These are phyloP conservation scores for Trichoderma gracile DNA, from an alignment of 2,329 filamentous ascomycete genomes.

Conservation along the genomic window DNA sequence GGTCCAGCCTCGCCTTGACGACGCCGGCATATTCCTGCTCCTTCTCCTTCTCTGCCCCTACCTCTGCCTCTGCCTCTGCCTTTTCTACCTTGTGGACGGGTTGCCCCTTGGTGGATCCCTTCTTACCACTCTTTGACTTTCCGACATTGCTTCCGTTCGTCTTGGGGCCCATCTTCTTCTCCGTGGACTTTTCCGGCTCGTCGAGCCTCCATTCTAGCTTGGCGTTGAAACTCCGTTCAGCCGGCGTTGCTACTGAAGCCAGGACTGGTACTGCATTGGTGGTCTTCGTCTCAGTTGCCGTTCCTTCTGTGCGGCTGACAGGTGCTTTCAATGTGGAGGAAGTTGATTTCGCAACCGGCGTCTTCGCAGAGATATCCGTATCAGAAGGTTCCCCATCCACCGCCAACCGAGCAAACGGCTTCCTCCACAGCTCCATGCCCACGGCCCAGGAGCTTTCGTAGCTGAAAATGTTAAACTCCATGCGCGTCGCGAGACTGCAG, in stretches of 20 bases:
- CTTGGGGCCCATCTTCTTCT: neutral
- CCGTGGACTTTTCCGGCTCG: slow-evolving; percentile 37
- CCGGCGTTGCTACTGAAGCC: neutral
- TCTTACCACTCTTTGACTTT: slow-evolving; percentile 50
- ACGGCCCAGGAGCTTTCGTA: slow-evolving; percentile 94
- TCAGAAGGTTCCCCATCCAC: slow-evolving; percentile 36
- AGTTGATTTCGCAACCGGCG: neutral
- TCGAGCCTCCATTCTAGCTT: slow-evolving; percentile 55
- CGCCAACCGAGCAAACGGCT: slow-evolving; percentile 46
- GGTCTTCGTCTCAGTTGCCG: neutral
- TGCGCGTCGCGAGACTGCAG: slow-evolving; percentile 82
- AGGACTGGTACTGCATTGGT: too few species aligned
- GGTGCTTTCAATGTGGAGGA: neutral
- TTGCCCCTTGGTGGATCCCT: slow-evolving; percentile 36
- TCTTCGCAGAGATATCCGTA: neutral
- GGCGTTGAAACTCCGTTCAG: slow-evolving; percentile 51
- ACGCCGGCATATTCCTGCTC: slow-evolving; percentile 78
- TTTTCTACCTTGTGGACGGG: slow-evolving; percentile 29
- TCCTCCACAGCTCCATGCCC: slow-evolving; percentile 90
- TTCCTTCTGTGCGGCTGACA: neutral
- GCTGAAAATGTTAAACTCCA: slow-evolving; percentile 97
- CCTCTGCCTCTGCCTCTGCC: neutral
- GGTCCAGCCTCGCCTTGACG: slow-evolving; percentile 85
- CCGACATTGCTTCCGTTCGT: slow-evolving; percentile 37
- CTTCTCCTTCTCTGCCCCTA: slow-evolving; percentile 47